These are phyloP conservation scores for Microstegium vimineum DNA, from an alignment of 176 grass and related monocot genomes.

Conservation along the genomic window DNA sequence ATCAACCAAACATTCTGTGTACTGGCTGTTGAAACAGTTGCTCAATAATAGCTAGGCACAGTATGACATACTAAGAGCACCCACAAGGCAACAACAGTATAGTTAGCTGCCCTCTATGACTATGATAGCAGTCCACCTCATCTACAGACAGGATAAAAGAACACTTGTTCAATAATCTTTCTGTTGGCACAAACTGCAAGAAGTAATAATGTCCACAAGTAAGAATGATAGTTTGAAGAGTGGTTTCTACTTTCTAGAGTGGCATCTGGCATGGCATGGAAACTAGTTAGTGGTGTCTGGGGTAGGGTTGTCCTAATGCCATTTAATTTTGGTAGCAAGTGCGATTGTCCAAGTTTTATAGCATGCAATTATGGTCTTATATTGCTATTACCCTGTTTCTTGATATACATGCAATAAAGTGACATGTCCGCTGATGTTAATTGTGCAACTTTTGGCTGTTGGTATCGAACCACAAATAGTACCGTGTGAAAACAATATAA, in stretches of 20 bases:
- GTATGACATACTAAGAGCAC: not conserved
- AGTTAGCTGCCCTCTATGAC: not conserved
- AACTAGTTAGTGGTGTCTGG: not conserved
- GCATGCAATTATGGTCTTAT: not conserved
- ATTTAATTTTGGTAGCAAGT: not conserved
- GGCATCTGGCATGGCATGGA: not conserved
- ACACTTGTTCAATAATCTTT: not conserved
- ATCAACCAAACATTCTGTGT: slow-evolving; percentile 12
- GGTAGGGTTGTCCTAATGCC: not conserved
- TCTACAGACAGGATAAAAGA: not conserved
- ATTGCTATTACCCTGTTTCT: slow-evolving; percentile 7
- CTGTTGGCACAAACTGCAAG: not conserved
- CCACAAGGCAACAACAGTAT: not conserved
- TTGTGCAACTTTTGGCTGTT: slow-evolving; percentile 2
- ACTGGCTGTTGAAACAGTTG: slow-evolving; percentile 4
- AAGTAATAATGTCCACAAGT: not conserved
- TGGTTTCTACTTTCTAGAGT: too few species aligned
- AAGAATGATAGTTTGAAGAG: not conserved
- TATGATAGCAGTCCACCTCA: not conserved
- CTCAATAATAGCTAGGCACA: slow-evolving; percentile 10
- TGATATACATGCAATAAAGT: not conserved
- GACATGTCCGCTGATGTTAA: not conserved
- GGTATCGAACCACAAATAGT: not conserved
- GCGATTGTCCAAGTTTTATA: not conserved
- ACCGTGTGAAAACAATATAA: slow-evolving; percentile 7